These are phyloP conservation scores for Margaritispora aquatica DNA, from an alignment of 495 filamentous ascomycete species.

Conservation along the genomic window DNA sequence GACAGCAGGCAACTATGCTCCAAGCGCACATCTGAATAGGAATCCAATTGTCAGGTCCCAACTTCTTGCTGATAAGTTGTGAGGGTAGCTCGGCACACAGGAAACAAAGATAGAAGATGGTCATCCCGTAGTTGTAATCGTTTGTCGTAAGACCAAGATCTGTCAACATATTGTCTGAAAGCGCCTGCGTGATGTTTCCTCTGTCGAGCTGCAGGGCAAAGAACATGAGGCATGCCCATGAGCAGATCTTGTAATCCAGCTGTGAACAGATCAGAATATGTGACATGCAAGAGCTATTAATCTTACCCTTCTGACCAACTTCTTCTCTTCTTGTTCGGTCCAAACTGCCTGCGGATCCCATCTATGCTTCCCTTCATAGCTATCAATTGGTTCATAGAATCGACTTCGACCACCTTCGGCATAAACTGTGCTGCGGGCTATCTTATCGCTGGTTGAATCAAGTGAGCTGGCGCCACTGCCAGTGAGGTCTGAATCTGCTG, in stretches of 20 bases:
- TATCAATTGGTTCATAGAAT: neutral
- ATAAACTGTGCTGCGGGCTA: neutral
- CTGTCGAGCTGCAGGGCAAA: constrained; percentile 79
- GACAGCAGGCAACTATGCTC: constrained; percentile 64
- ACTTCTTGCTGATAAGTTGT: constrained; percentile 62
- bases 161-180: constrained; percentile 62
- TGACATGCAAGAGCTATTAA: neutral
- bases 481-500: neutral
- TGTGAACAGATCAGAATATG: neutral
- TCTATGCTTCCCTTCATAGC: constrained; percentile 62
- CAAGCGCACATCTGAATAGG: constrained; percentile 74
- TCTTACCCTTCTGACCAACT: constrained; percentile 46
- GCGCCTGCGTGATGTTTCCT: constrained; percentile 62
- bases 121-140: constrained; percentile 69
- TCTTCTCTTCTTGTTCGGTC: constrained; percentile 61
- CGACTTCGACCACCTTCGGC: neutral
- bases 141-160: constrained; percentile 57
- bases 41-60: constrained; percentile 79
- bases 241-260: constrained; percentile 23
- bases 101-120: constrained; percentile 63
- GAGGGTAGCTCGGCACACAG: constrained; percentile 67
- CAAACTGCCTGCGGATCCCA: constrained; percentile 68
- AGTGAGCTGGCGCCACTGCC: neutral
- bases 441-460: neutral
- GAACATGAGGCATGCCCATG: constrained; percentile 65